These are phyloP conservation scores for Canavalia gladiata DNA, from an alignment of 306 rosid genomes.

Conservation along the genomic window DNA sequence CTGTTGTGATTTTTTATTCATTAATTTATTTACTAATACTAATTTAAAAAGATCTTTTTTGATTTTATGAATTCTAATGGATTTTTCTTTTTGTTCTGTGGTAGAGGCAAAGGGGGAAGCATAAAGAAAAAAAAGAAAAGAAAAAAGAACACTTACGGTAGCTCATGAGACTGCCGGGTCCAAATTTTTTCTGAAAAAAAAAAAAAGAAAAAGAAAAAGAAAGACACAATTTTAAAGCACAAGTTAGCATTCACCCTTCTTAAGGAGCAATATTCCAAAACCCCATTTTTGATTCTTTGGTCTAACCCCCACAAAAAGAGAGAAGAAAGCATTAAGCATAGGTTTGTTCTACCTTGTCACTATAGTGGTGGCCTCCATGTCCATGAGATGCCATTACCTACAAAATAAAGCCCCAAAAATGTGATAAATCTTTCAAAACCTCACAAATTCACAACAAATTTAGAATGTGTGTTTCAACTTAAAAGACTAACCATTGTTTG, in stretches of 20 bases:
- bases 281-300: not conserved
- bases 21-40: too few relatives aligned
- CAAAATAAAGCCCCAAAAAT: conserved; percentile 27
- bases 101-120: not conserved
- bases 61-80: too few relatives aligned
- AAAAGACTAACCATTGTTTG: conserved; percentile 65
- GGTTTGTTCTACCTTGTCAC: conserved; percentile 54
- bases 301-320: not conserved
- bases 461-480: not conserved
- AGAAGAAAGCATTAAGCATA: not conserved
- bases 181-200: conserved; percentile 64
- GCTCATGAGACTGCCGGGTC: conserved; percentile 82
- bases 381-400: conserved; percentile 80
- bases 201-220: not conserved
- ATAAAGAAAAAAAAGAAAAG: not conserved
- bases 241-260: not conserved
- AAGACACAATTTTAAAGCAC: conserved; percentile 8
- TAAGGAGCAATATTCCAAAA: not conserved
- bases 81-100: too few relatives aligned
- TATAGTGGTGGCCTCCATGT: conserved; percentile 64
- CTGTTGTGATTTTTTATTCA: too few relatives aligned
- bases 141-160: conserved; percentile 64
- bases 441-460: not conserved
- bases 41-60: too few relatives aligned
- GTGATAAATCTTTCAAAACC: conserved; percentile 1